A percentile compares a stretch with the other conserved stretches of the same genome.
Evolutionary conservation across 2,329 filamentous ascomycete species (phyloP).

Genomic region (Lasiodiplodia gonubiensis): DNA sequence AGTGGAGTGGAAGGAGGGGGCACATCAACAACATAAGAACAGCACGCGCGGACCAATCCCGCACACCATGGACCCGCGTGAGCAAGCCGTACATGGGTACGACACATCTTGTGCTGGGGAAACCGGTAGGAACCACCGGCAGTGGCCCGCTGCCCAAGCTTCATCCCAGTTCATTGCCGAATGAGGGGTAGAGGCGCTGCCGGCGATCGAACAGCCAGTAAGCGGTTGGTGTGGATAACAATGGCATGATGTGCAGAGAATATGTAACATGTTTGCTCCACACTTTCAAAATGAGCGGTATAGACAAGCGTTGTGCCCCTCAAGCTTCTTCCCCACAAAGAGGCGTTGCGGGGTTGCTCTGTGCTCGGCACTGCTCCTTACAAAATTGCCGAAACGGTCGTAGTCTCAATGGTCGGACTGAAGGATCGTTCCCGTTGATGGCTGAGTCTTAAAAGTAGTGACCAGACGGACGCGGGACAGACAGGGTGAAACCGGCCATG

Average conservation of each 20-base stretch:
- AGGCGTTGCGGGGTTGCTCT: slow-evolving; percentile 21
- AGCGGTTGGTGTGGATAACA: not conserved
- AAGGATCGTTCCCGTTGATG: not conserved
- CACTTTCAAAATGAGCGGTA: not conserved
- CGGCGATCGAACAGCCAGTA: not conserved
- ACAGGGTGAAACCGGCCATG: not conserved
- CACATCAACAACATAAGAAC: not conserved
- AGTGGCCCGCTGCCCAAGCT: not conserved
- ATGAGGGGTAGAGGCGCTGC: not conserved
- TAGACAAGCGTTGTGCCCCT: slow-evolving; percentile 1
- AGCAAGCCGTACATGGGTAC: not conserved
- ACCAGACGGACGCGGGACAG: not conserved
- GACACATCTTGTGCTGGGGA: not conserved
- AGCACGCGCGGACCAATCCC: not conserved
- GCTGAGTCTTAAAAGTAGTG: not conserved
- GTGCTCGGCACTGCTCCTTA: slow-evolving; percentile 9
- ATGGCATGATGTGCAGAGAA: not conserved
- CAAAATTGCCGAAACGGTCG: slow-evolving; percentile 21
- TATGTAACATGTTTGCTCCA: not conserved
- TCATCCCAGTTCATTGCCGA: not conserved
- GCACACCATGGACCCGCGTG: not conserved
- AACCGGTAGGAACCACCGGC: slow-evolving; percentile 5
- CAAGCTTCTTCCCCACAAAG: slow-evolving; percentile 22
- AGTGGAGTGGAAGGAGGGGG: not conserved
- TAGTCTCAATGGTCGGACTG: not conserved